A percentile compares a stretch with the other conserved stretches of the same genome.
Evolutionary conservation across 768 basidiomycete species (phyloP).

Genomic region (Lyophyllum decastes): DNA sequence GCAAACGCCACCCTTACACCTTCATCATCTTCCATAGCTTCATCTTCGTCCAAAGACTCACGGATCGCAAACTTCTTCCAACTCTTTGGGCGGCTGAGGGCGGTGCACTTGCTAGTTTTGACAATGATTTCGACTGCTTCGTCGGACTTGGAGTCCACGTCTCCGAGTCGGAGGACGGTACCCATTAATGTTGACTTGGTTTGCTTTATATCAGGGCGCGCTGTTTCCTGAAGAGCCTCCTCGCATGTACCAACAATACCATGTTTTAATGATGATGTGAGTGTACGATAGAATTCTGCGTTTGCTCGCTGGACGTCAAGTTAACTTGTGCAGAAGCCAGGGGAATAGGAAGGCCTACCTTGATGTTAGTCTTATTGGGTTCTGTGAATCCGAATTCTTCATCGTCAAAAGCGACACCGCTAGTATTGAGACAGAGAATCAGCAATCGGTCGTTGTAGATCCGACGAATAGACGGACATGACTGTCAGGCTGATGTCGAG

Average conservation of each 20-base stretch:
- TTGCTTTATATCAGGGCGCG: constrained; percentile 62
- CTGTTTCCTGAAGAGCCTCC: constrained; percentile 61
- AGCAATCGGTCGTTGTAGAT: not conserved
- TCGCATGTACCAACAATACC: constrained; percentile 67
- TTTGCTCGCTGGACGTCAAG: constrained; percentile 55
- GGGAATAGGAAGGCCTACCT: constrained; percentile 46
- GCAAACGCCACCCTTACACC: constrained; percentile 36
- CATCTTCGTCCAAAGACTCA: constrained; percentile 22
- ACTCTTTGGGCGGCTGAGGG: constrained; percentile 63
- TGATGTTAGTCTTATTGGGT: constrained; percentile 67
- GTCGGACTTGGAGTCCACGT: constrained; percentile 61
- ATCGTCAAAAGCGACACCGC: constrained; percentile 90
- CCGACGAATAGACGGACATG: constrained; percentile 51
- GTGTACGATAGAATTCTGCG: constrained; percentile 67
- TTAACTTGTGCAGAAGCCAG: not conserved
- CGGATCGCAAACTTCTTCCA: constrained; percentile 76
- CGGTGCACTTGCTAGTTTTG: constrained; percentile 80
- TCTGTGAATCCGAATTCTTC: constrained; percentile 63
- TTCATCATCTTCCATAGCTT: constrained; percentile 36
- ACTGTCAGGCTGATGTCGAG: constrained; percentile 62
- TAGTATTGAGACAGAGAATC: constrained; percentile 27
- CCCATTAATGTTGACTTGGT: constrained; percentile 66
- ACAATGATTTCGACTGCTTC: constrained; percentile 76
- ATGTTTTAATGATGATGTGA: constrained; percentile 40
- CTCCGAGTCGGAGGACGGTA: constrained; percentile 79